phyloP scores from a whole-genome alignment of 1,139 yeast species.

The Schwanniomyces etchellsii region DNA sequence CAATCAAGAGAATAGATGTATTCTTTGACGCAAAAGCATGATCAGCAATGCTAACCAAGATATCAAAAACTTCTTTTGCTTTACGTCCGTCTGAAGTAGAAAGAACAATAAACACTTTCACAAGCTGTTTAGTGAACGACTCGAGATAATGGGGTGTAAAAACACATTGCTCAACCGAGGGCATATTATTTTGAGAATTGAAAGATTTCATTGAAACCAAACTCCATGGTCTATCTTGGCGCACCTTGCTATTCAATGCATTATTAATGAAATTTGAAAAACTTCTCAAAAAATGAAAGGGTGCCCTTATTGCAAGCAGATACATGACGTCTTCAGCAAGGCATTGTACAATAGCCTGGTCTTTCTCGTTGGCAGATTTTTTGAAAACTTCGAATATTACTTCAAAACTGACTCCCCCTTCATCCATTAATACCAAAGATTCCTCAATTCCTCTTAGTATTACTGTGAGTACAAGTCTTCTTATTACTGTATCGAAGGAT shows the following conservation, averaged over 20 bases:
- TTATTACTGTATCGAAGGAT: constrained; percentile 12
- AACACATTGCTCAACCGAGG: constrained; percentile 1
- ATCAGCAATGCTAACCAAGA: constrained; percentile 20
- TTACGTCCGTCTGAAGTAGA: constrained; percentile 19
- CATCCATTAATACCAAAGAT: constrained; percentile 25
- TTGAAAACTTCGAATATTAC: constrained; percentile 25
- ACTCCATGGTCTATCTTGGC: constrained; percentile 12
- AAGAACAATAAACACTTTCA: constrained; percentile 25
- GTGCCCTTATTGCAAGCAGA: constrained; percentile 18
- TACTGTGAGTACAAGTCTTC: constrained; percentile 36
- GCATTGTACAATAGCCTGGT: constrained; percentile 26
- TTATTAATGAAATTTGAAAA: constrained; percentile 10
- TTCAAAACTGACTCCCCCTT: constrained; percentile 19
- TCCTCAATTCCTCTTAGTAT: constrained; percentile 37
- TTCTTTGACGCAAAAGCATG: constrained; percentile 23
- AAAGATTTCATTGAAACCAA: constrained; percentile 19
- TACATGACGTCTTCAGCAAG: constrained; percentile 26
- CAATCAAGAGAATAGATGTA: constrained; percentile 35
- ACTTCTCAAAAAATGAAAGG: constrained; percentile 19
- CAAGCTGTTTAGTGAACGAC: constrained; percentile 26
- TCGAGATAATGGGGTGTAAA: constrained; percentile 10
- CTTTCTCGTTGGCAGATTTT: constrained; percentile 22
- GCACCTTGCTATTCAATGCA: constrained; percentile 7
- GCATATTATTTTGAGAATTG: constrained; percentile 4
- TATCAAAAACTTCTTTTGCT: constrained; percentile 24